phyloP scores from a whole-genome alignment of 345 rosid species.

The Camelina neglecta region DNA sequence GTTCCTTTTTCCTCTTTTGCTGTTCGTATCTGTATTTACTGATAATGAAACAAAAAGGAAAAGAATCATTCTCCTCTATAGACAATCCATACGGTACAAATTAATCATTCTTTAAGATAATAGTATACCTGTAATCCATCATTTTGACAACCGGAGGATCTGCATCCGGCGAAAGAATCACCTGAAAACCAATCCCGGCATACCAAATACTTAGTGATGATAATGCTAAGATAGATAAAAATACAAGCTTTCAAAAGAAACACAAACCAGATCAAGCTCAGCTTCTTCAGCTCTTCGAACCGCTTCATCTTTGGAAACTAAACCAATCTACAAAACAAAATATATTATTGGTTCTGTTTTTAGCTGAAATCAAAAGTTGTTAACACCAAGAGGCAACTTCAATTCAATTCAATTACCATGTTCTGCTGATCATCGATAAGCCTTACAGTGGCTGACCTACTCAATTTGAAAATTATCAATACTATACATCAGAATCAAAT shows the following conservation, averaged over 20 bases:
- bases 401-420: slow-evolving; percentile 57
- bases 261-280: slow-evolving; percentile 81
- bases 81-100: slow-evolving; percentile 20
- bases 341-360: not conserved
- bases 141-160: slow-evolving; percentile 92
- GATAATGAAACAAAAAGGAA: slow-evolving; percentile 34
- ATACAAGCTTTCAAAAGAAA: not conserved
- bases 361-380: slow-evolving; percentile 29
- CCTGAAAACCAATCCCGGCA: slow-evolving; percentile 54
- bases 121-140: slow-evolving; percentile 80
- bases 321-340: slow-evolving; percentile 54
- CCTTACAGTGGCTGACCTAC: slow-evolving; percentile 81
- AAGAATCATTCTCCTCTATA: slow-evolving; percentile 24
- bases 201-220: not conserved
- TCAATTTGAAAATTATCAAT: slow-evolving; percentile 13
- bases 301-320: slow-evolving; percentile 70
- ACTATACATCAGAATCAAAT: not conserved
- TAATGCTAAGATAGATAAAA: not conserved
- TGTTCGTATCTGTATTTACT: slow-evolving; percentile 87
- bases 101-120: not conserved
- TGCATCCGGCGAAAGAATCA: slow-evolving; percentile 86
- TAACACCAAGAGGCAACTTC: not conserved
- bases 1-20: slow-evolving; percentile 81
- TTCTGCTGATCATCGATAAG: slow-evolving; percentile 79
- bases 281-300: slow-evolving; percentile 81